Evolutionary conservation across 768 basidiomycete genomes (phyloP), one percentile per base, ranked within the genome.

Genomic region (Sporobolomyces roseus): DNA sequence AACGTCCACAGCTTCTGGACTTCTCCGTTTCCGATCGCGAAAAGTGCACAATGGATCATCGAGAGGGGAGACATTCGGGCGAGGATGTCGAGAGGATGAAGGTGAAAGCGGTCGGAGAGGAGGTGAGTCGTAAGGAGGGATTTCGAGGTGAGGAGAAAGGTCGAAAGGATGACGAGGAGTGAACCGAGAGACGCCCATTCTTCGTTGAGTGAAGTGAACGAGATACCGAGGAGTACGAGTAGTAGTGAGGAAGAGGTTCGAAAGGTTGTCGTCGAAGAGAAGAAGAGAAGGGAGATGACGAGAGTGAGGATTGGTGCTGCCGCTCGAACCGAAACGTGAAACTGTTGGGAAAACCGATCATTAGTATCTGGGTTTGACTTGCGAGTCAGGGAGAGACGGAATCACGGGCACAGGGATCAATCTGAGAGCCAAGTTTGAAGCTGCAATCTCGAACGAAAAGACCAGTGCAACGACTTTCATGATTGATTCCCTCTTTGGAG

Each of bases 261-360:
- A 1, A 72, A 30, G 19, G 71, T 68, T 8, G 71, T 58, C 1
- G 13, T 14, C 6, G 48, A 30, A 35, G 27, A 16, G 55, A 72
- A 68, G 61, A 72, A 68, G 29, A 59, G 19, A 36, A 72, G 41
- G 2, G 66, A 68, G 36, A 66, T 55, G 61, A 61, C 30, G 30
- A 72, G 67, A 25, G 71, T 72, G 45, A 72, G 55, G 56, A 72
- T 51, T 19, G 71, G 71, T 1, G 71, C 48, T 2, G 61, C 61
- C 3, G 71, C 71, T 36, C 71, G 71, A 2, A 72, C 61, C 27
- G 66, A 68, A 32, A 72, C 52, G 55, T 72, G 71, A 43, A 66
- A 68, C 68, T 70, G 49, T 16, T 35, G 25, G 48, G 30, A 36
- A 9, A 3, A 13, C 52, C 25, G 48, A 10, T 12, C 13, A 3